phyloP scores from a whole-genome alignment of 2,329 filamentous ascomycete genomes.

The Fusarium secorum region DNA sequence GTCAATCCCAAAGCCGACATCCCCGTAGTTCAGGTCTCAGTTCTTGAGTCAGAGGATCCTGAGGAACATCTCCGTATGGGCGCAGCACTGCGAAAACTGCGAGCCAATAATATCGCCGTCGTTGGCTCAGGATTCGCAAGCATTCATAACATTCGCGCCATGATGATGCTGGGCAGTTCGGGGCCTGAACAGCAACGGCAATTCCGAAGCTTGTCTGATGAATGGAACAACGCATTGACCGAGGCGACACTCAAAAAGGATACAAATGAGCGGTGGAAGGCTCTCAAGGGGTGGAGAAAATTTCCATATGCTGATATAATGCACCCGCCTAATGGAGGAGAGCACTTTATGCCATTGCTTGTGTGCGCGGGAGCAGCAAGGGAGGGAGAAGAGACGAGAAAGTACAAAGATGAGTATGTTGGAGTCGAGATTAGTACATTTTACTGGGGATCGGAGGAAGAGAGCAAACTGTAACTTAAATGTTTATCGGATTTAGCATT shows the following conservation, averaged over 20 bases:
- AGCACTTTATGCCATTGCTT: constrained; percentile 67
- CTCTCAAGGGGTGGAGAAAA: constrained; percentile 56
- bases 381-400: constrained; percentile 51
- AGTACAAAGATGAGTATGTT: constrained; percentile 58
- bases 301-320: constrained; percentile 59
- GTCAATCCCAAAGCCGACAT: constrained; percentile 60
- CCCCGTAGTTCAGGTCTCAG: constrained; percentile 65
- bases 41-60: constrained; percentile 61
- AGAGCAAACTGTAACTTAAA: constrained; percentile 6
- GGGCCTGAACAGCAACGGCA: constrained; percentile 30
- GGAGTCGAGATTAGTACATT: constrained; percentile 63
- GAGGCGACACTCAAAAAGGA: constrained; percentile 50
- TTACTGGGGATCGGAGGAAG: constrained; percentile 57
- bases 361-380: constrained; percentile 62
- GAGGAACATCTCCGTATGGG: constrained; percentile 60
- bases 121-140: constrained; percentile 68
- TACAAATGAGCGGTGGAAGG: constrained; percentile 48
- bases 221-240: constrained; percentile 58
- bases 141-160: constrained; percentile 61
- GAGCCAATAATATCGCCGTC: constrained; percentile 63
- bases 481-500: not conserved
- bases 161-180: constrained; percentile 49
- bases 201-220: constrained; percentile 42
- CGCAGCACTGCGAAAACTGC: constrained; percentile 58
- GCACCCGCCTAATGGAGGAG: constrained; percentile 62